Conservation (phyloP, 75 land plant genomes). For the Picea sitchensis region DNA sequence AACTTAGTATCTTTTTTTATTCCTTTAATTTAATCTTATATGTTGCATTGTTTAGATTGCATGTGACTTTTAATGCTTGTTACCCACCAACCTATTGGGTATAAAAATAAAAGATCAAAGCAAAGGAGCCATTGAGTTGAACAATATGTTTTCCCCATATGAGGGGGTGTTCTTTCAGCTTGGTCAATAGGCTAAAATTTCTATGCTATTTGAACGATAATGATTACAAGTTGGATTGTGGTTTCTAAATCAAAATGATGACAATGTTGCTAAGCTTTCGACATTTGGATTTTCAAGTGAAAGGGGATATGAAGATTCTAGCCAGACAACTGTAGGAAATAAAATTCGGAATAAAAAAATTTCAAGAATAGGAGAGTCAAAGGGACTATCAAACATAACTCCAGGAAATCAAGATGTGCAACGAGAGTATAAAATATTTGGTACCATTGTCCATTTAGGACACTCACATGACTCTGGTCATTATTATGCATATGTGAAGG, state of each 20-base stretch:
- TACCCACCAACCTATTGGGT: no score
- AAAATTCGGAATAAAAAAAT: constrained; percentile 24
- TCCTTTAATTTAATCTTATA: no score
- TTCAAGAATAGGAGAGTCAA: constrained; percentile 19
- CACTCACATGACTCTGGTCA: constrained; percentile 88
- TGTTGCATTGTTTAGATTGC: no score
- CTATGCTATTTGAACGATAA: constrained; percentile 66
- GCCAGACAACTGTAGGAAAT: constrained; percentile 2
- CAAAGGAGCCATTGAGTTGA: constrained; percentile 13
- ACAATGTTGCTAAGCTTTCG: constrained; percentile 16
- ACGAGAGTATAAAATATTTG: constrained; percentile 87
- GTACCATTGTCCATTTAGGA: constrained; percentile 89
- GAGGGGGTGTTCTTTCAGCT: constrained; percentile 18
- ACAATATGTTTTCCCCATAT: constrained; percentile 12
- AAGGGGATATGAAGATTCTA: constrained; percentile 24
- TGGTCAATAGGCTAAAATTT: constrained; percentile 45
- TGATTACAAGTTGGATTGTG: constrained; percentile 65
- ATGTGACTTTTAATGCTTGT: no score
- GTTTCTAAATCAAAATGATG: constrained; percentile 41
- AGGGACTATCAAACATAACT: constrained; percentile 15
- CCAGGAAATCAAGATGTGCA: constrained; percentile 52
- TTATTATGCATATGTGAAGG: constrained; percentile 99
- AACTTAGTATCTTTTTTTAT: no score
- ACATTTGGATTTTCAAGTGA: constrained; percentile 9
- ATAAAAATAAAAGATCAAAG: no score